Percentiles rank a stretch among this genome's conserved stretches.
Conservation (phyloP, 169 alveolate genomes). For the Plasmodium sp. region DNA sequence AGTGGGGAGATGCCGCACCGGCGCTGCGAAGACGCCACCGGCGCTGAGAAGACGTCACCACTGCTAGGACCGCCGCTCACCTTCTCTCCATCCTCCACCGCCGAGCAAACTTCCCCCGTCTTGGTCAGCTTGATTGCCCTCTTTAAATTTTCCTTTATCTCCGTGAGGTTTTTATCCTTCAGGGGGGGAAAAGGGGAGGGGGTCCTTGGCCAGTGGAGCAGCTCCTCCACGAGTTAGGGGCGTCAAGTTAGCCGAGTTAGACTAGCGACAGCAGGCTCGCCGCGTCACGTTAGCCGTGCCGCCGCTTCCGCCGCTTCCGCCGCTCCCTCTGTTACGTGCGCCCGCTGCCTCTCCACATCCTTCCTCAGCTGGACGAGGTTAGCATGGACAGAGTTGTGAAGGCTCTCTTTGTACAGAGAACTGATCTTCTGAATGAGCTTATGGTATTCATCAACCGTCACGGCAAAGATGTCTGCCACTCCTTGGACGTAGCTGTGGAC, state of each 20-base stretch:
- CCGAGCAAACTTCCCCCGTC: neutral
- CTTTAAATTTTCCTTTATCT: constrained; percentile 53
- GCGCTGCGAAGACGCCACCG: neutral
- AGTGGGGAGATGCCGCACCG: neutral
- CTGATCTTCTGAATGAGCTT: constrained; percentile 27
- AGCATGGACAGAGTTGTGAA: constrained; percentile 56
- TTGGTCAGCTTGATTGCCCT: constrained; percentile 48
- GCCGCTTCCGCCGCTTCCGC: neutral
- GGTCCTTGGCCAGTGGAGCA: neutral
- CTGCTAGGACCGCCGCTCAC: neutral
- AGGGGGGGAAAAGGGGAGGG: neutral
- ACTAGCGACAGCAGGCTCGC: neutral
- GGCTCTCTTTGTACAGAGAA: constrained; percentile 15
- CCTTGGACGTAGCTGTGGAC: constrained; percentile 21
- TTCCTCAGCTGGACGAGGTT: constrained; percentile 14
- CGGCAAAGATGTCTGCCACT: constrained; percentile 2
- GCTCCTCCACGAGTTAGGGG: neutral
- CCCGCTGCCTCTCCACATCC: constrained; percentile 19
- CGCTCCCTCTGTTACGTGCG: constrained; percentile 14
- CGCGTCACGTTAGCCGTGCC: neutral
- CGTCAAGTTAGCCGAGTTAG: neutral
- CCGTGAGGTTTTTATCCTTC: constrained; percentile 42
- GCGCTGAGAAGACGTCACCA: neutral
- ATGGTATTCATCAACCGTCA: constrained; percentile 38
- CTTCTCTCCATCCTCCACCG: neutral